Percentiles rank a stretch among this genome's conserved stretches.
phyloP scores from a whole-genome alignment of 2,329 filamentous ascomycete species.

The Bipolaris gigantea region DNA sequence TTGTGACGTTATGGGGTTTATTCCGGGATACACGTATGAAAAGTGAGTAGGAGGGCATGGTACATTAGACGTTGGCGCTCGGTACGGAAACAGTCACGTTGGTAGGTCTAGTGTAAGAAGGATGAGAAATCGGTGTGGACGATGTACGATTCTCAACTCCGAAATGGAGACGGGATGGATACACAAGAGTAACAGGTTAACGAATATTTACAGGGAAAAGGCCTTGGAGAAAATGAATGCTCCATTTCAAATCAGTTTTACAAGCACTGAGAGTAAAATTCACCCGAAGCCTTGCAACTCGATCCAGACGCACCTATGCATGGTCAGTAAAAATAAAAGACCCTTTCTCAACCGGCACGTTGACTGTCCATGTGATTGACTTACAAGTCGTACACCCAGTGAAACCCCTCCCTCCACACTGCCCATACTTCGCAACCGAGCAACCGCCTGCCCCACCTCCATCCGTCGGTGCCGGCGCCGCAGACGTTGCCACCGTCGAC shows the following conservation, averaged over 20 bases:
- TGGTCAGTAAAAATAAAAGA: neutral
- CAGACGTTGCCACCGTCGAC: conserved; percentile 9
- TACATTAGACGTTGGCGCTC: no score
- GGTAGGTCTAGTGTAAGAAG: no score
- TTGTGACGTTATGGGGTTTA: no score
- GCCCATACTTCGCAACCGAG: conserved; percentile 28
- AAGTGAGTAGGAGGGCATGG: no score
- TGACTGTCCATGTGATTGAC: neutral
- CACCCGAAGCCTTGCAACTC: conserved; percentile 4
- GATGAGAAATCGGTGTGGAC: no score
- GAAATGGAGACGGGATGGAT: neutral
- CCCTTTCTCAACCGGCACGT: neutral
- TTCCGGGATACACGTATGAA: no score
- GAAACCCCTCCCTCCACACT: conserved; percentile 37
- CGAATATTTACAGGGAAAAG: neutral
- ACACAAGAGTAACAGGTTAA: neutral
- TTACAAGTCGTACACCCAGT: conserved; percentile 12
- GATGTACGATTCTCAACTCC: no score
- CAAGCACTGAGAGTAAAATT: conserved; percentile 10
- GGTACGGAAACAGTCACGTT: no score
- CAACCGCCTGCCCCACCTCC: conserved; percentile 12
- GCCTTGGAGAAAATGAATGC: neutral
- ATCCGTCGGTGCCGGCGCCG: conserved; percentile 18
- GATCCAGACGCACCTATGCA: conserved; percentile 7
- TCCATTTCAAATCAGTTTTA: neutral